Percentiles rank a stretch among this genome's conserved stretches.
These are phyloP conservation scores for Bacidia rubella DNA, from an alignment of 495 filamentous ascomycete species.

Conservation along the genomic window DNA sequence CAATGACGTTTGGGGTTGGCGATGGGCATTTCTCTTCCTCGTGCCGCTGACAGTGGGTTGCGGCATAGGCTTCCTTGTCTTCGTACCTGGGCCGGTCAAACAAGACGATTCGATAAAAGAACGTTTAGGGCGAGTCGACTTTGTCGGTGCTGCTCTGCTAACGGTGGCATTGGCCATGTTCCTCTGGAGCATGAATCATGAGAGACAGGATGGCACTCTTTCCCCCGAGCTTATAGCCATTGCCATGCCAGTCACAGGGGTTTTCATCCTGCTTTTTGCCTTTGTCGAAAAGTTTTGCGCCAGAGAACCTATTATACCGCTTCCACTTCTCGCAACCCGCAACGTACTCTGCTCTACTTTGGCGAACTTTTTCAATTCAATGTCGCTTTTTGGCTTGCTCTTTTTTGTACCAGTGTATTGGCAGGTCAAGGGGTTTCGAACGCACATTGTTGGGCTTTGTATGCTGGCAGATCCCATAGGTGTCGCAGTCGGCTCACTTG, in stretches of 20 bases:
- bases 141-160: conserved; percentile 56
- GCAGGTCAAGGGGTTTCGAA: too few species aligned
- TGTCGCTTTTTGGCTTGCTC: too few species aligned
- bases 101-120: not conserved
- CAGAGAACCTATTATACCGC: conserved; percentile 69
- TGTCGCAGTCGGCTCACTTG: too few species aligned
- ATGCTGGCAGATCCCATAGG: too few species aligned
- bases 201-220: conserved; percentile 79
- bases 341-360: conserved; percentile 64
- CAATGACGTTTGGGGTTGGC: conserved; percentile 52
- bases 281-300: conserved; percentile 57
- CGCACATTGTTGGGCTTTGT: too few species aligned
- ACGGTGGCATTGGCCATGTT: conserved; percentile 58
- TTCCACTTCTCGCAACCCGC: conserved; percentile 57
- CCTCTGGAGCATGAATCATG: conserved; percentile 68
- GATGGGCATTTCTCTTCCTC: conserved; percentile 49
- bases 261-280: conserved; percentile 39
- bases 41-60: conserved; percentile 45
- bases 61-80: conserved; percentile 44
- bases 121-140: conserved; percentile 58
- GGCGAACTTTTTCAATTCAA: too few species aligned
- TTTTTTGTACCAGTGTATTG: too few species aligned
- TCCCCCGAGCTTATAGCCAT: conserved; percentile 60
- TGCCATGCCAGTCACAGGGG: conserved; percentile 50
- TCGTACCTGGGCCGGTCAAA: conserved; percentile 25